Evolutionary conservation across 2,329 filamentous ascomycete species (phyloP), one percentile per base, ranked within the genome.

Genomic region (Verticillium alfalfae): DNA sequence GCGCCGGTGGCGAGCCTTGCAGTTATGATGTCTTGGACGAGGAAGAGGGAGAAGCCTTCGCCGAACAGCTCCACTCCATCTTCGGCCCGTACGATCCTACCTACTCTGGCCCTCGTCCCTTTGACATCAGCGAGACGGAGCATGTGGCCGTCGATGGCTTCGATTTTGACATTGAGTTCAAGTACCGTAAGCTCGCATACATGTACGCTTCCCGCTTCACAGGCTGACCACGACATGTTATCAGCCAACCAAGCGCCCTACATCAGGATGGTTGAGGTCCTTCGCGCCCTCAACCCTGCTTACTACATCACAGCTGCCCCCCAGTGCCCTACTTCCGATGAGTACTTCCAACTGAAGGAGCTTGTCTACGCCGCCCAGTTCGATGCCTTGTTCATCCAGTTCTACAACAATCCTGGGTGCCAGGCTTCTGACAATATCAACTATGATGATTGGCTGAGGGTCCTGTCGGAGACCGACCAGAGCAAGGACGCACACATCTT

Each of bases 331-430:
- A 70, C 70, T 36, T 57, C 61, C 9, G 34, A 66, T 5, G 9
- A 56, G 1, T 71, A 65, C 56, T 73, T 73, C 59, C 66, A 72
- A 60, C 71, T 78, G 69, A 69, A 72, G 60, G 69, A 72, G 6
- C 68, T 79, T 64, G 76, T 81, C 45, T 70, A 75, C 12, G 67
- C 75, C 60, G 71, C 75, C 52, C 68, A 74, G 55, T 78, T 82
- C 64, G 76, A 79, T 34, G 72, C 75, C 15, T 69, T 79, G 49
- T 81, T 78, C 67, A 69, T 82, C 58, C 79, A 81, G 70, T 82
- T 81, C 69, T 82, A 80, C 72, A 81, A 81, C 73, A 81, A 81
- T 68, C 66, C 67, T 0, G 65, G 57, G 22, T 81, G 78, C 66
- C 73, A 73, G 63, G 62, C 64, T 13, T 60, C 70, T 9, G 71